These are phyloP conservation scores for Saturnispora bothae DNA, from an alignment of 805 yeast species.

Conservation along the genomic window DNA sequence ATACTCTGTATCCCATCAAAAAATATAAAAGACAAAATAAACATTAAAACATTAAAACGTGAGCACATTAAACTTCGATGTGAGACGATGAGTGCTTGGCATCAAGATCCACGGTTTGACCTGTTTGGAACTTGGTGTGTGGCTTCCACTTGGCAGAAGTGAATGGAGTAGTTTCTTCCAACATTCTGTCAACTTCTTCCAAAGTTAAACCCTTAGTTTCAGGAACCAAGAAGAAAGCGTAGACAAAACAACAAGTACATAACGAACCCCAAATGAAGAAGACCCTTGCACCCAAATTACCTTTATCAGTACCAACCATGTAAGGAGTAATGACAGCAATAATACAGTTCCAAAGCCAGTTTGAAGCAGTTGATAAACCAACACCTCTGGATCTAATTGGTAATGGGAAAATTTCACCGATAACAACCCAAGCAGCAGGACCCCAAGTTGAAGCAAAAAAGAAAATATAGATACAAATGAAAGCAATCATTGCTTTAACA, in stretches of 20 bases:
- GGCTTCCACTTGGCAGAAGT: constrained; percentile 27
- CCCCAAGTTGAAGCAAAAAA: constrained; percentile 80
- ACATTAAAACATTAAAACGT: background rate
- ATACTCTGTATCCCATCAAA: too few relatives aligned
- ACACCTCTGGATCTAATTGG: constrained; percentile 65
- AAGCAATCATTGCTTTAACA: constrained; percentile 26
- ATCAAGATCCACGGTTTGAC: background rate
- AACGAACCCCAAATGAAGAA: constrained; percentile 62
- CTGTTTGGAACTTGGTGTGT: constrained; percentile 9
- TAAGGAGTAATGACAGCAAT: constrained; percentile 68
- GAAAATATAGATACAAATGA: constrained; percentile 51
- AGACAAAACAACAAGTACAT: constrained; percentile 38
- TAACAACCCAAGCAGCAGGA: constrained; percentile 61
- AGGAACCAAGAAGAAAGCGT: constrained; percentile 60
- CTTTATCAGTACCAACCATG: constrained; percentile 51
- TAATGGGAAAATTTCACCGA: constrained; percentile 55
- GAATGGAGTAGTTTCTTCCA: constrained; percentile 27
- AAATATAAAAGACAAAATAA: too few relatives aligned
- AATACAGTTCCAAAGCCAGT: constrained; percentile 68
- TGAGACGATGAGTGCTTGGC: constrained; percentile 1
- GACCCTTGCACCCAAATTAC: constrained; percentile 50
- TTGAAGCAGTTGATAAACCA: constrained; percentile 60
- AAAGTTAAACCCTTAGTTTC: constrained; percentile 74
- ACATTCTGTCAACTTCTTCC: constrained; percentile 60
- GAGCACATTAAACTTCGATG: constrained; percentile 5